These are phyloP conservation scores for Ceratocystis albifundus DNA, from an alignment of 2,329 filamentous ascomycete genomes.

Conservation along the genomic window DNA sequence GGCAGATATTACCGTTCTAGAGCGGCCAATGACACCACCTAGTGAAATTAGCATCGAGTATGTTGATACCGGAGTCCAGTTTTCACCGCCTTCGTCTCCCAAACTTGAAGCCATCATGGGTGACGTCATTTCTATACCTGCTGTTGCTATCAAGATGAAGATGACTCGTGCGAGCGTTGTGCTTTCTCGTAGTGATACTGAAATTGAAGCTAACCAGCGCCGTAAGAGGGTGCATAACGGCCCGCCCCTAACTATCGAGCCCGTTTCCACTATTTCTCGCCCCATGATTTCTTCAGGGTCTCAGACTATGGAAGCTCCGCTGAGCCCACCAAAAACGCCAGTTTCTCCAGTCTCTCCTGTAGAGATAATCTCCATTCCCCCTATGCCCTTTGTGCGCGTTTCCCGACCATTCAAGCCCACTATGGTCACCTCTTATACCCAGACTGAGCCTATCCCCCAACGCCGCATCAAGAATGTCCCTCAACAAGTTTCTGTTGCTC, in stretches of 20 bases:
- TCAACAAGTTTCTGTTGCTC: constrained; percentile 30
- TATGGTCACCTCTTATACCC: constrained; percentile 49
- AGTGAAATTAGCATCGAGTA: constrained; percentile 40
- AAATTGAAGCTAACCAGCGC: constrained; percentile 63
- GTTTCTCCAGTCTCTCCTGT: constrained; percentile 39
- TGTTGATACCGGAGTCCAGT: constrained; percentile 68
- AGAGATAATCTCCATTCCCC: constrained; percentile 32
- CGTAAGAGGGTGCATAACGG: constrained; percentile 53
- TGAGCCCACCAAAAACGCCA: constrained; percentile 56
- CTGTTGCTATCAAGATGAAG: constrained; percentile 17
- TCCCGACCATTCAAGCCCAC: constrained; percentile 28
- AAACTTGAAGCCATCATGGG: constrained; percentile 31
- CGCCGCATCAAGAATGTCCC: constrained; percentile 1
- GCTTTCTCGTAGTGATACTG: constrained; percentile 37
- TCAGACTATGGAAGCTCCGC: constrained; percentile 50
- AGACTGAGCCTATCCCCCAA: constrained; percentile 42
- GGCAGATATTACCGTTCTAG: constrained; percentile 19
- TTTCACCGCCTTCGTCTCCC: constrained; percentile 70
- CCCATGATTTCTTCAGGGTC: constrained; percentile 53
- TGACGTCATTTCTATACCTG: constrained; percentile 4
- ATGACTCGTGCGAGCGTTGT: constrained; percentile 15
- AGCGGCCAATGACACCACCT: constrained; percentile 25
- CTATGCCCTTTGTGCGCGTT: constrained; percentile 28
- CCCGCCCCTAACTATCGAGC: constrained; percentile 41
- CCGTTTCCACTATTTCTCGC: constrained; percentile 26